Evolutionary conservation across 148 eudicot genomes (phyloP).

Genomic region (Beta vulgaris): DNA sequence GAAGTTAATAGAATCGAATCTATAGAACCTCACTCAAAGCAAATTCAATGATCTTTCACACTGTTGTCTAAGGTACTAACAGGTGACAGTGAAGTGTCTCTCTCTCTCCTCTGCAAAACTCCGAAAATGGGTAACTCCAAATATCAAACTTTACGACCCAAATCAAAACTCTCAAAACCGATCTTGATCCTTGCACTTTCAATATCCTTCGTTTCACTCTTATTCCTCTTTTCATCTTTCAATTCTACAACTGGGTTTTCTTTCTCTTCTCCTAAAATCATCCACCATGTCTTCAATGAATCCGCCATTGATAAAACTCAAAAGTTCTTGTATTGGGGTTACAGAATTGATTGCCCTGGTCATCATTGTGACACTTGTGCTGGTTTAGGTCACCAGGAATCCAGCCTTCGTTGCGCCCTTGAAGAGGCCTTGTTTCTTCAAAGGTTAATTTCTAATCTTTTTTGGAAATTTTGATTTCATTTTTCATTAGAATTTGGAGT

Average conservation of each 20-base stretch:
- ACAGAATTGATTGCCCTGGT: slow-evolving; percentile 84
- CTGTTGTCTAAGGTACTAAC: not conserved
- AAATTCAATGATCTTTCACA: not conserved
- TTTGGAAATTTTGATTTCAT: not conserved
- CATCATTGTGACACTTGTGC: slow-evolving; percentile 81
- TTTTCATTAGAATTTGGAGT: slow-evolving; percentile 10
- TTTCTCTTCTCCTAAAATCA: slow-evolving; percentile 20
- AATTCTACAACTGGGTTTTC: slow-evolving; percentile 38
- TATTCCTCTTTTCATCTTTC: slow-evolving; percentile 54
- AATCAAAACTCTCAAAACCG: slow-evolving; percentile 52
- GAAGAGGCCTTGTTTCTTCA: slow-evolving; percentile 83
- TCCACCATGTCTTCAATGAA: slow-evolving; percentile 17
- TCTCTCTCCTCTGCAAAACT: not conserved
- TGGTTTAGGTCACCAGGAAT: slow-evolving; percentile 95
- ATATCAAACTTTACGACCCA: slow-evolving; percentile 37
- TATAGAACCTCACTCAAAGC: too few relatives aligned
- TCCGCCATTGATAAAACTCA: slow-evolving; percentile 23
- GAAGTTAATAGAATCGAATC: too few relatives aligned
- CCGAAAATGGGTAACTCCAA: slow-evolving; percentile 52
- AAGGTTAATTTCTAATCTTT: slow-evolving; percentile 50
- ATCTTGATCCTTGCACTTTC: slow-evolving; percentile 41
- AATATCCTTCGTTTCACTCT: slow-evolving; percentile 42
- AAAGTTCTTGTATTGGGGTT: slow-evolving; percentile 81
- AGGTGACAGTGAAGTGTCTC: not conserved
- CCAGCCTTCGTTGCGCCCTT: slow-evolving; percentile 94